phyloP scores from a whole-genome alignment of 2,329 filamentous ascomycete genomes.

The Cytospora piceicola region DNA sequence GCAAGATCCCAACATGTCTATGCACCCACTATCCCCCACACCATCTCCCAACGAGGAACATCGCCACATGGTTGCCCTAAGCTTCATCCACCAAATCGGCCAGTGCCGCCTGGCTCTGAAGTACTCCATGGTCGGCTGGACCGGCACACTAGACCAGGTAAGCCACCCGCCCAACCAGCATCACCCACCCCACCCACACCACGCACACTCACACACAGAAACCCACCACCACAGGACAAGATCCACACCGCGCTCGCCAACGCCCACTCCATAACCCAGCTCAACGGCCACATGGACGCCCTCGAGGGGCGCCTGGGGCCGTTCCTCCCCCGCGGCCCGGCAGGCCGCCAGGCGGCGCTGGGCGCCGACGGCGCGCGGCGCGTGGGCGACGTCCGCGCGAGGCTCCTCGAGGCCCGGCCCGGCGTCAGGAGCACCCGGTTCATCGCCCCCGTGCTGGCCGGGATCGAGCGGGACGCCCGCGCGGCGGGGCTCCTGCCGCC shows the following conservation, averaged over 20 bases:
- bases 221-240: slow-evolving; percentile 3
- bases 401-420: slow-evolving; percentile 11
- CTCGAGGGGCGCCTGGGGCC: slow-evolving; percentile 14
- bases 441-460: slow-evolving; percentile 12
- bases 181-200: no score
- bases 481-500: slow-evolving; percentile 19
- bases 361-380: not conserved
- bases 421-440: slow-evolving; percentile 5
- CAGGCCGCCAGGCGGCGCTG: not conserved
- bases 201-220: not conserved
- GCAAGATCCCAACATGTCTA: not conserved
- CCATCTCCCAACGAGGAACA: not conserved
- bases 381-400: not conserved
- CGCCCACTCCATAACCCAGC: slow-evolving; percentile 15
- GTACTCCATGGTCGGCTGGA: slow-evolving; percentile 24
- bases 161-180: not conserved
- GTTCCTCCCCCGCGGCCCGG: slow-evolving; percentile 5
- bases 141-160: slow-evolving; percentile 22
- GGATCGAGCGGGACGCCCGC: slow-evolving; percentile 14
- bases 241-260: slow-evolving; percentile 14
- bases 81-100: slow-evolving; percentile 12
- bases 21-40: not conserved
- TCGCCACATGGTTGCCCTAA: slow-evolving; percentile 15
- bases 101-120: slow-evolving; percentile 22
- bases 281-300: slow-evolving; percentile 7